Evolutionary conservation across 2,329 filamentous ascomycete genomes (phyloP), one percentile per base, ranked within the genome.

Genomic region (Aureobasidium leucospermi): DNA sequence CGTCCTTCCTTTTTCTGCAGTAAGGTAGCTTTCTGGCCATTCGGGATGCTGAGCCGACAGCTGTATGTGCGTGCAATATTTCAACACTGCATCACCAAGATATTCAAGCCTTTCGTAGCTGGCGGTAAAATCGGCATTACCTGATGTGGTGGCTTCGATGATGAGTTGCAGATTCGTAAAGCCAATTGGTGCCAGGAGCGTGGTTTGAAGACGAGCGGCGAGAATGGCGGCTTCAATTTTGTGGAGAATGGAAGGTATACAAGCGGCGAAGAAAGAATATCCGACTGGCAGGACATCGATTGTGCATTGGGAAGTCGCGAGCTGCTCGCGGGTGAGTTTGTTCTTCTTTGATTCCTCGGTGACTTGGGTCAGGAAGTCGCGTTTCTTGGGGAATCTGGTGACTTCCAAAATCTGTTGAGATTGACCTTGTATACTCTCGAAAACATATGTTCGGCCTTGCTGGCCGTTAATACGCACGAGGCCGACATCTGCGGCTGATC

Each of bases 31-130:
- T 72, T 96, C 93, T 0, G 89, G 89, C 80, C 84, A 90, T 4
- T 79, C 73, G 0, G 82, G 81, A 62, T 91, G 72, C 34, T 78
- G 69, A 16, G 79, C 78, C 68, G 80, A 78, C 4, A 92, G 78
- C 59, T 90, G 86, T 1, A 90, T 70, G 0, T 85, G 84, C 0
- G 87, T 80, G 48, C 83, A 84, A 60, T 87, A 82, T 67, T 97
- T 97, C 39, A 97, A 78, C 1, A 96, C 78, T 0, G 85, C 85
- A 67, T 97, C 93, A 0, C 94, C 94, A 0, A 96, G 75, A 65
- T 95, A 95, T 69, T 97, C 94, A 0, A 96, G 76, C 2, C 88
- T 79, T 66, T 97, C 88, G 68, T 96, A 96, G 64, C 96, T 81
- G 0, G 78, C 79, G 1, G 75, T 70, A 49, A 85, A 84, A 2